These are phyloP conservation scores for Endogone sp. DNA, from an alignment of 192 early-diverging fungal species.

Conservation along the genomic window DNA sequence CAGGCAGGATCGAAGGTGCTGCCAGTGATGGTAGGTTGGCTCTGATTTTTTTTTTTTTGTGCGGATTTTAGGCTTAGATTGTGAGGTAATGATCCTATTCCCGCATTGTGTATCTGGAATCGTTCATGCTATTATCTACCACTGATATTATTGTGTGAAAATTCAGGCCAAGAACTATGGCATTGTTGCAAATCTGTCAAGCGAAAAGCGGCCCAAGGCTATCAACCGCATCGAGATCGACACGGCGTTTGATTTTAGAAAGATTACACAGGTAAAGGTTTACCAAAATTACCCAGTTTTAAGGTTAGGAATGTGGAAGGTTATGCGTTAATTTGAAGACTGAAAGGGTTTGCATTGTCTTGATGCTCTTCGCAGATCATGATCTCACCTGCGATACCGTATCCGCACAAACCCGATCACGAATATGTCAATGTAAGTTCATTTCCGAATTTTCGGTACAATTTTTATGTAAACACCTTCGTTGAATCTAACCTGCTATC, in stretches of 20 bases:
- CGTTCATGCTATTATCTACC: not conserved
- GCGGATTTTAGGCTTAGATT: not conserved
- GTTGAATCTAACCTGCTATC: too few species aligned
- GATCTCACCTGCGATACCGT: conserved; percentile 45
- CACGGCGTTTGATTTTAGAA: conserved; percentile 32
- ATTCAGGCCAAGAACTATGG: conserved; percentile 49
- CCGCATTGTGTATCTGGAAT: not conserved
- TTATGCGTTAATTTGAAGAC: not conserved
- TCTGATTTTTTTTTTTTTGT: conserved; percentile 9
- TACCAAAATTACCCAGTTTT: not conserved
- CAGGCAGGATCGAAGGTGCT: conserved; percentile 7
- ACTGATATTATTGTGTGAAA: conserved; percentile 16
- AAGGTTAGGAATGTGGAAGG: not conserved
- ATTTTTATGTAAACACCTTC: too few species aligned
- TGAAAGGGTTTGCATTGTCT: not conserved
- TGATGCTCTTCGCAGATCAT: conserved; percentile 35
- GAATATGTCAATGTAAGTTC: conserved; percentile 52
- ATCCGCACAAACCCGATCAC: conserved; percentile 47
- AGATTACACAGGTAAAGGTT: conserved; percentile 41
- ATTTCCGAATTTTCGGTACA: too few species aligned
- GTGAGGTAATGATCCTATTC: not conserved
- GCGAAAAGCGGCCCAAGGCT: conserved; percentile 32
- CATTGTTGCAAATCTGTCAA: conserved; percentile 33
- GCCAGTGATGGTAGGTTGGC: not conserved
- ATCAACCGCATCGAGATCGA: conserved; percentile 45